Base-by-base conservation (phyloP, 2,329 filamentous ascomycete species). In the Grosmannia penicillata region DNA sequence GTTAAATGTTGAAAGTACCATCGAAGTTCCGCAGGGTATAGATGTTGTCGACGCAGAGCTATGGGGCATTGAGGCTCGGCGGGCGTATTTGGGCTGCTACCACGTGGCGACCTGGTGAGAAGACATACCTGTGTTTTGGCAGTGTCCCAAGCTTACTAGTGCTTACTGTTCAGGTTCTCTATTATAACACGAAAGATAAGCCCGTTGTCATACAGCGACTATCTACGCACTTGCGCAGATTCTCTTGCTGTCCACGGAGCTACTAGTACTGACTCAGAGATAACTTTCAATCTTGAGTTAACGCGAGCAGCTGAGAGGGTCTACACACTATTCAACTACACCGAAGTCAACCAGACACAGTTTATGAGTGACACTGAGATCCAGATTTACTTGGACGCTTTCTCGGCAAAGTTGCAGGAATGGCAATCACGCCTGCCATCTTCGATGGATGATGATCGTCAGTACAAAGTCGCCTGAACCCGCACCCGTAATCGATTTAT, bases 311-410 rank as follows among this genome's bases (percentile, higher is more conserved):
- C 38, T 1, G 38, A 40, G 15, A 36, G 27, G 14, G 33, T 31
- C 13, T 40, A 40, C 23, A 40, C 38, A 14, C 27, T 40, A 7
- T 40, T 40, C 38, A 40, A 40, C 33, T 36, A 36, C 33, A 26
- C 33, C 8, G 38, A 40, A 26, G 23, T 18, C 8, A 21, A 21
- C 8, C 38, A 36, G 15, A n/a, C 27, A 8, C 31, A 36, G 3
- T 13, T 4, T 17, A 36, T 40, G 38, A 36, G n/a, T 27, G 38
- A 40, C 17, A 27, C 36, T 13, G 33, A 40, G 27, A 36, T 40
- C 14, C 38, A 40, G 33, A 40, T 40, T 14, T 32, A 40, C 15
- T 15, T 40, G 6, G 14, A 22, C 9, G 27, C 38, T 2, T 40
- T 40, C 18, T 21, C 17, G 6, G 26, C 21, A 11, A 34, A 24